Conservation (phyloP, 2,329 filamentous ascomycete genomes). For the Thielaviopsis punctulata region DNA sequence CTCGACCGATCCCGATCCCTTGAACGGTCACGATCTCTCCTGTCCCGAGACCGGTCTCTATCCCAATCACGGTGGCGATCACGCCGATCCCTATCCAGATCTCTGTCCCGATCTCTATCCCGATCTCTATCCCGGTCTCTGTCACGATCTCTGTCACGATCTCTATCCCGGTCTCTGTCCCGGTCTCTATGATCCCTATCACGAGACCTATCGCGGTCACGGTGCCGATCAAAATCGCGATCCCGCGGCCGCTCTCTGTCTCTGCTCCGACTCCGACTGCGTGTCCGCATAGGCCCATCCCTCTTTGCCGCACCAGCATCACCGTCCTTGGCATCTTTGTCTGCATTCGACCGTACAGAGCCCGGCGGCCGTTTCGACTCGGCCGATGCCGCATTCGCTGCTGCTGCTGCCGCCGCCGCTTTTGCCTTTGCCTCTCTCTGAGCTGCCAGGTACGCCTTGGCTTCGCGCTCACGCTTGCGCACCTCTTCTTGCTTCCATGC, state of each 20-base stretch:
- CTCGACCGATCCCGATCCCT: too few relatives aligned
- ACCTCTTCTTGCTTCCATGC: slow-evolving; percentile 45
- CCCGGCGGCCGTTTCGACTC: slow-evolving; percentile 24
- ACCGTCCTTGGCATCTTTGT: not conserved
- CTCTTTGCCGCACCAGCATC: not conserved
- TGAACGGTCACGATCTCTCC: slow-evolving; percentile 12
- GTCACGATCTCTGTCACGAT: slow-evolving; percentile 29
- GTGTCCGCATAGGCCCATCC: slow-evolving; percentile 13
- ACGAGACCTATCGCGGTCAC: slow-evolving; percentile 19
- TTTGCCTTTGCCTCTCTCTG: slow-evolving; percentile 44
- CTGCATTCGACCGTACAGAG: slow-evolving; percentile 18
- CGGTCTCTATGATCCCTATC: slow-evolving; percentile 17
- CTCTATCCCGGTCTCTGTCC: slow-evolving; percentile 19
- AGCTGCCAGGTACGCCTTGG: slow-evolving; percentile 45
- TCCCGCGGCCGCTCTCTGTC: slow-evolving; percentile 19
- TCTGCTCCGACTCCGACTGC: slow-evolving; percentile 21
- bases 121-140: too few relatives aligned
- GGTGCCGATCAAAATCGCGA: slow-evolving; percentile 19
- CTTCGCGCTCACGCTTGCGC: slow-evolving; percentile 44
- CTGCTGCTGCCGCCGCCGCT: slow-evolving; percentile 24
- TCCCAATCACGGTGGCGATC: too few relatives aligned
- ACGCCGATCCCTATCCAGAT: too few relatives aligned
- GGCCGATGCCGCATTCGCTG: not conserved
- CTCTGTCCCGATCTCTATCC: too few relatives aligned
- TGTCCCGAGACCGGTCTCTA: slow-evolving; percentile 17